phyloP scores from a whole-genome alignment of 2,329 filamentous ascomycete species.

The Trichophyton rubrum region DNA sequence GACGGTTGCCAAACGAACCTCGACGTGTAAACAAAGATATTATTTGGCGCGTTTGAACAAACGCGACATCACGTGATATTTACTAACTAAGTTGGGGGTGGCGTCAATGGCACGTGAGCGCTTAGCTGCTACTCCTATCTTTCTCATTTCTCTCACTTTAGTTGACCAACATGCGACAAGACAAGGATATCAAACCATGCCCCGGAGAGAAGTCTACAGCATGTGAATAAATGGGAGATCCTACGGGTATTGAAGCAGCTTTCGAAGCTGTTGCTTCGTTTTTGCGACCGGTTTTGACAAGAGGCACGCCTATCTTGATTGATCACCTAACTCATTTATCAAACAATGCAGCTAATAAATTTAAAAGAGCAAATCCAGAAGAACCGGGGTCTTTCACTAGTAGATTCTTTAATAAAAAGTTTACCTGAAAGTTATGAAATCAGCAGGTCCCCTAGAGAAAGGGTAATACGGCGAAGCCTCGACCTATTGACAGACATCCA shows the following conservation, averaged over 20 bases:
- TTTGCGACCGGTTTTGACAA: slow-evolving; percentile 28
- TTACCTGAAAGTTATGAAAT: slow-evolving; percentile 8
- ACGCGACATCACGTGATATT: background rate
- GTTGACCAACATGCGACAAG: background rate
- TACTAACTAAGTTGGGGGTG: background rate
- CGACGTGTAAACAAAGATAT: background rate
- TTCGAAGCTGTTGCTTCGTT: slow-evolving; percentile 27
- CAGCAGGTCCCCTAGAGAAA: slow-evolving; percentile 16
- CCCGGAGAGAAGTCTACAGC: background rate
- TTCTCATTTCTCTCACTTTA: background rate
- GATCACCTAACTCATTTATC: background rate
- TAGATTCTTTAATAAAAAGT: slow-evolving; percentile 22
- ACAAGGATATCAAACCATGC: background rate
- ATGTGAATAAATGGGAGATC: slow-evolving; percentile 20
- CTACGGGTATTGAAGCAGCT: slow-evolving; percentile 17
- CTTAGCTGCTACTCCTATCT: background rate
- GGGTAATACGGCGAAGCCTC: slow-evolving; percentile 25
- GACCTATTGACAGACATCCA: slow-evolving; percentile 26
- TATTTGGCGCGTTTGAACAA: background rate
- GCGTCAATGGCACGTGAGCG: background rate
- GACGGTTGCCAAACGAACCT: background rate
- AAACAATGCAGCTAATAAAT: slow-evolving; percentile 20
- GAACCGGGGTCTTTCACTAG: slow-evolving; percentile 23
- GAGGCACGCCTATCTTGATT: slow-evolving; percentile 26
- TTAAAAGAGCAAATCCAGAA: slow-evolving; percentile 29